Base-by-base conservation (phyloP, 352 stramenopile species). In the Pythium aquatile region DNA sequence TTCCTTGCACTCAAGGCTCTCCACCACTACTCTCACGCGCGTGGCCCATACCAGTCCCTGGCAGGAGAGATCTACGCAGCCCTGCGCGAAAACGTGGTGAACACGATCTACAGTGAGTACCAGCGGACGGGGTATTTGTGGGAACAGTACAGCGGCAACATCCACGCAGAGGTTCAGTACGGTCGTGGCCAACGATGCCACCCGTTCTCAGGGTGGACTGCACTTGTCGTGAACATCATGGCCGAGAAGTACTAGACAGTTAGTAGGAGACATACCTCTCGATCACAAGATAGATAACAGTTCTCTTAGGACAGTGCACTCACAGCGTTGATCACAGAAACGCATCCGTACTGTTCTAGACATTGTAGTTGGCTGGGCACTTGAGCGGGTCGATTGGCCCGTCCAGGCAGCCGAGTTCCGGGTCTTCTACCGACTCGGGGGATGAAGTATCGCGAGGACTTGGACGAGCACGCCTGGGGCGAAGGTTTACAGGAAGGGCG, bases 131-230 rank as follows among this genome's bases (percentile, higher is more conserved):
- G 93, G 35, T 97, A 91, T 66, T 75, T 98, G 6, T 98, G 93
- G 89, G 94, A 98, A 74, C 91, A 98, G 72, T 98, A 98, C 75
- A 94, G 90, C 56, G 90, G 91, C 32, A 70, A 91, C 39, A 78
- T 84, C 28, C 55, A 80, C 44, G 66, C 65, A 2, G 58, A 47
- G 29, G 30, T 72, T 37, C 60, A 72, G 16, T 90, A 89, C 54
- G 94, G 94, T 1, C 69, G 76, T n/a, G 94, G 94, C 6, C 87
- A 93, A 60, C 78, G 94, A 11, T 91, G 85, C 49, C 92, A 98
- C 62, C 94, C 93, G 47, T 98, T 98, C 66, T 95, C 90, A 0
- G 94, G 93, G n/a, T 98, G 94, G 94, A 98, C 92, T 4, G 82
- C 91, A 24, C 77, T 97, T 14, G 75, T 98, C 29, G 81, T 97